These are phyloP conservation scores for Talaromyces ruber DNA, from an alignment of 495 filamentous ascomycete genomes.

Conservation along the genomic window DNA sequence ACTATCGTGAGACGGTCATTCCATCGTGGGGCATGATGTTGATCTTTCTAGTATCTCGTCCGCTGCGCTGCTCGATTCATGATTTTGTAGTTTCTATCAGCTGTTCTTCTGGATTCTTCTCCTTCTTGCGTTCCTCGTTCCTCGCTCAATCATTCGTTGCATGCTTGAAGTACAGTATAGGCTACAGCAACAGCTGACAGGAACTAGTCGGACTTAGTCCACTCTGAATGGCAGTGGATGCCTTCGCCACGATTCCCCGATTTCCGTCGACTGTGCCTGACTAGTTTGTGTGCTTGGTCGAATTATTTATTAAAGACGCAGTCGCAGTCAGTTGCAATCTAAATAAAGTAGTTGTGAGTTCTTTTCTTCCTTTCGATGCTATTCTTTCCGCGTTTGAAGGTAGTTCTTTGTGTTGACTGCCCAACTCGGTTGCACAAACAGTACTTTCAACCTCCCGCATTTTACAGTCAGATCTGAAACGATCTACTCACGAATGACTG, in stretches of 20 bases:
- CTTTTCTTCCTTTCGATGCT: not conserved
- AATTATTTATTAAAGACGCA: not conserved
- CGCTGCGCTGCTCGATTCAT: not conserved
- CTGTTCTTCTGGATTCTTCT: not conserved
- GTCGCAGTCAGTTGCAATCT: not conserved
- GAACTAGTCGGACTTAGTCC: not conserved
- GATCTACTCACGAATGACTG: not conserved
- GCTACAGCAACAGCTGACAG: not conserved
- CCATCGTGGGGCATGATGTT: not conserved
- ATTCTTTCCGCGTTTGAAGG: not conserved
- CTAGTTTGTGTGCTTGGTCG: not conserved
- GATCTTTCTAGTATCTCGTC: not conserved
- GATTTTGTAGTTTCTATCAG: not conserved
- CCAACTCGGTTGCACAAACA: not conserved
- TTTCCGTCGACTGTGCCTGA: not conserved
- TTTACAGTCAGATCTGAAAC: not conserved
- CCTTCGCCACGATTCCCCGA: not conserved
- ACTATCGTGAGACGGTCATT: not conserved
- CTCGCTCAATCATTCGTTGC: not conserved
- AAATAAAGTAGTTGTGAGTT: not conserved
- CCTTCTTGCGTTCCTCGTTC: not conserved
- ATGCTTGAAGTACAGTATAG: not conserved
- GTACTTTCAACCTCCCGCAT: not conserved
- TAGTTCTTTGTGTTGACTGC: not conserved
- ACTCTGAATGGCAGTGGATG: not conserved